Percentiles rank a stretch among this genome's conserved stretches.
Evolutionary conservation across 2,329 filamentous ascomycete species (phyloP).

Genomic region (Ceratocystis smalleyi): DNA sequence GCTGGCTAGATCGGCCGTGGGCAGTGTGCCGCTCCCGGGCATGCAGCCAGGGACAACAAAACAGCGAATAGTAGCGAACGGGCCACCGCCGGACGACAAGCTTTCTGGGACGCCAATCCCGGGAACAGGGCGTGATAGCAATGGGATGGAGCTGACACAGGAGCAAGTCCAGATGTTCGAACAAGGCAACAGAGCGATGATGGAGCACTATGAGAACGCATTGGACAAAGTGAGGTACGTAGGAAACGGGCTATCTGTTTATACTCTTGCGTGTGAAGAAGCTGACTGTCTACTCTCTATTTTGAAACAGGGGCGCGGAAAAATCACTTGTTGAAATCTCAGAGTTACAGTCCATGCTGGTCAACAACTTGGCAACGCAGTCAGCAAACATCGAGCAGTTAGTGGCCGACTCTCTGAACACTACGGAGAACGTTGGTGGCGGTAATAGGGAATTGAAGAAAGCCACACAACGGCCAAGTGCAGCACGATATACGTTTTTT

Average conservation of each 20-base stretch:
- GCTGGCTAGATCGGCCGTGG: slow-evolving; percentile 46
- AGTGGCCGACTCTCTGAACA: slow-evolving; percentile 66
- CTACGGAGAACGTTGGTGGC: slow-evolving; percentile 69
- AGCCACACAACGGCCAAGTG: slow-evolving; percentile 55
- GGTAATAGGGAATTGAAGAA: slow-evolving; percentile 87
- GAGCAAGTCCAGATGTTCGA: slow-evolving; percentile 91
- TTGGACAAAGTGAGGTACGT: slow-evolving; percentile 83
- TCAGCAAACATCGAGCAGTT: slow-evolving; percentile 80
- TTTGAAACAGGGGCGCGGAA: slow-evolving; percentile 54
- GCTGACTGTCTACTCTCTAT: slow-evolving; percentile 8
- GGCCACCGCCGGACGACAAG: slow-evolving; percentile 17
- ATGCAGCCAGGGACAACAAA: slow-evolving; percentile 15
- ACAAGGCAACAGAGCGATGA: slow-evolving; percentile 79
- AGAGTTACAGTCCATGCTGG: slow-evolving; percentile 77
- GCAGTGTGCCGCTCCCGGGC: slow-evolving; percentile 14
- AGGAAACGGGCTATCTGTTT: neutral
- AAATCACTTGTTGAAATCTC: slow-evolving; percentile 84
- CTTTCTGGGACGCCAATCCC: slow-evolving; percentile 18
- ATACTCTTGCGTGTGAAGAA: neutral
- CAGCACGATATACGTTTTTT: slow-evolving; percentile 65
- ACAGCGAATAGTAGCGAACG: neutral
- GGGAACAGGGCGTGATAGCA: slow-evolving; percentile 11
- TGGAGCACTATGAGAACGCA: slow-evolving; percentile 87
- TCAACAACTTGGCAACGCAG: slow-evolving; percentile 70
- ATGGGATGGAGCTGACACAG: slow-evolving; percentile 46